phyloP scores from a whole-genome alignment of 768 basidiomycete species.

The Coprinopsis cinerea region DNA sequence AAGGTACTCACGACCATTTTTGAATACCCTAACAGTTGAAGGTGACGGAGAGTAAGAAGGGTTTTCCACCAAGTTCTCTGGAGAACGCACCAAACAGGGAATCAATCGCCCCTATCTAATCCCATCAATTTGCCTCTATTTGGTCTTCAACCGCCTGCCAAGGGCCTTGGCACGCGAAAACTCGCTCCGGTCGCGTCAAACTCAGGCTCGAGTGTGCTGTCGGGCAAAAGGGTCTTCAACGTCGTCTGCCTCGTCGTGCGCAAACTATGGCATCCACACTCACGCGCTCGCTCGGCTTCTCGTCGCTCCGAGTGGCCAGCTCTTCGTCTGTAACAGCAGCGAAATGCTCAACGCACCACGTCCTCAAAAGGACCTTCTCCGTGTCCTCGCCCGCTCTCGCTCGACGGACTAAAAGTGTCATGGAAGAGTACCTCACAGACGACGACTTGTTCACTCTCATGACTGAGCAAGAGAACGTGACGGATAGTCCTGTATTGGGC shows the following conservation, averaged over 20 bases:
- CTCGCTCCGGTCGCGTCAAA: constrained; percentile 1
- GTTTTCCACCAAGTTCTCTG: too few relatives aligned
- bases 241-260: too few relatives aligned
- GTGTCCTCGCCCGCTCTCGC: constrained; percentile 18
- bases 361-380: not conserved
- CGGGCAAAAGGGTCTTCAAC: too few relatives aligned
- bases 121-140: too few relatives aligned
- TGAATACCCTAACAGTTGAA: constrained; percentile 6
- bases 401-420: constrained; percentile 27
- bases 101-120: constrained; percentile 9
- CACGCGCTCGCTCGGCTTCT: too few relatives aligned
- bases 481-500: constrained; percentile 65
- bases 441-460: constrained; percentile 40
- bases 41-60: constrained; percentile 9
- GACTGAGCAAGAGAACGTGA: constrained; percentile 38
- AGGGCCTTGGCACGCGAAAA: constrained; percentile 7
- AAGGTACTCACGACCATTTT: not conserved
- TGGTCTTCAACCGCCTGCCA: constrained; percentile 10
- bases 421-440: constrained; percentile 34
- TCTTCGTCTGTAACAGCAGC: too few relatives aligned
- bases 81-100: not conserved
- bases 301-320: too few relatives aligned
- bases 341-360: not conserved
- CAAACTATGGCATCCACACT: too few relatives aligned
- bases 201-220: too few relatives aligned